Percentiles rank a stretch among this genome's conserved stretches.
Conservation (phyloP, 495 filamentous ascomycete genomes). For the Tetracladium setigerum region DNA sequence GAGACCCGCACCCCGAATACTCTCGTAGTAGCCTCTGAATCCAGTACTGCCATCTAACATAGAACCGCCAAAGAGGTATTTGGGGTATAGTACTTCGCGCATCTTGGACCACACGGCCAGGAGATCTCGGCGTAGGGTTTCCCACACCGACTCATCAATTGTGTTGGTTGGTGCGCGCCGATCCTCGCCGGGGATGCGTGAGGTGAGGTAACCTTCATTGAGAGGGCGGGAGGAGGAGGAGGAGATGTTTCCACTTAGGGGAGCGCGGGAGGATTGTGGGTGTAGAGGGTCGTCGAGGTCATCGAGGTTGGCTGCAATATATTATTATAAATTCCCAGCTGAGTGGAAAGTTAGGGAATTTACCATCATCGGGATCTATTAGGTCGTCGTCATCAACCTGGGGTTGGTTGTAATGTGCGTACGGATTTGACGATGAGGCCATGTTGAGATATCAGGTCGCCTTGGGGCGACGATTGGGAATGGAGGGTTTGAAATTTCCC, state of each 20-base stretch:
- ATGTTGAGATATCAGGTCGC: constrained; percentile 4
- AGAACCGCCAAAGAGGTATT: constrained; percentile 80
- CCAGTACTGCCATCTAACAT: constrained; percentile 54
- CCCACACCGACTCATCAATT: constrained; percentile 96
- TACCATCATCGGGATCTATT: constrained; percentile 96
- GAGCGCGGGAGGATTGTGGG: constrained; percentile 60
- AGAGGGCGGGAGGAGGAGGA: constrained; percentile 42
- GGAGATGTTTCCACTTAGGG: constrained; percentile 72
- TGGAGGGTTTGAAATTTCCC: not conserved
- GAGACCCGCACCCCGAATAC: constrained; percentile 38
- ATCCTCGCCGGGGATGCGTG: constrained; percentile 86
- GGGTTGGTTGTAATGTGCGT: constrained; percentile 59
- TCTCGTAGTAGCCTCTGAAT: constrained; percentile 45
- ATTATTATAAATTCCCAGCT: not conserved
- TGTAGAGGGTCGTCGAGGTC: constrained; percentile 61
- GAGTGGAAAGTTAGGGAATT: constrained; percentile 11
- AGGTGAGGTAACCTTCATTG: constrained; percentile 67
- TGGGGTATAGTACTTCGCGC: constrained; percentile 94
- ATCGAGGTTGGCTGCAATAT: constrained; percentile 63
- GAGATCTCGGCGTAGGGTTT: constrained; percentile 84
- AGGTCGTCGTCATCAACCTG: constrained; percentile 75
- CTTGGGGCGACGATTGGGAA: not conserved
- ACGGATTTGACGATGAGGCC: constrained; percentile 31
- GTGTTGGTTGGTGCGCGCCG: constrained; percentile 88
- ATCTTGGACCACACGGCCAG: constrained; percentile 95